Base-by-base conservation (phyloP, 768 basidiomycete genomes). In the Boletus speciosus region DNA sequence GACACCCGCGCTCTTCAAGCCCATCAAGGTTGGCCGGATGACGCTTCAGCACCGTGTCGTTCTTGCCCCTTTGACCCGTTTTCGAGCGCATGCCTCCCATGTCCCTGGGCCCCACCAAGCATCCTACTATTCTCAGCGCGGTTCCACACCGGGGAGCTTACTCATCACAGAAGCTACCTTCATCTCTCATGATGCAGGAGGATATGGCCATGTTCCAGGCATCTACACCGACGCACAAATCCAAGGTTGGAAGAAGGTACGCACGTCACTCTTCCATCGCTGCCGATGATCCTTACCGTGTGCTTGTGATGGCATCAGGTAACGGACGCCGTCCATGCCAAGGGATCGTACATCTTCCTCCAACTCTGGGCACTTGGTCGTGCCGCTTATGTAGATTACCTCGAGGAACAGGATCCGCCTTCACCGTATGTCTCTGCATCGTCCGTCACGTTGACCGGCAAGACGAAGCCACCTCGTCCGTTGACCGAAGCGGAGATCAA, bases 171-270 rank as follows among this genome's bases (percentile, higher is more conserved):
- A 88, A 66, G 84, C 74, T 0, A 82, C 82, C 2, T 70, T 77
- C 48, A 78, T 88, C 45, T 74, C 78, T 0, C 64, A 16, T 2
- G 60, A 75, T 14, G 82, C 83, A 0, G 81, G 78, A 3, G 84
- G 82, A 1, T 73, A 68, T 39, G 47, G 53, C 2, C 67, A 81
- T 51, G 76, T 79, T 0, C 88, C 87, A 2, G 88, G 87, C 1
- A 81, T 88, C 50, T 88, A 79, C 74, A 81, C 65, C n/a, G 65
- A 77, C 3, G 81, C 78, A 23, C 88, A 92, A 57, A 76, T 77
- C 31, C 54, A 61, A 9, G 74, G 59, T 0, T 84, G 83, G 83
- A 81, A 78, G 59, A 59, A 66, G 60, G 78, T 78, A 32, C 7
- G 43, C 34, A n/a, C 11, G 1, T 1, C 23, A 14, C 7, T 6